These are phyloP conservation scores for Trametes villosa DNA, from an alignment of 768 basidiomycete species.

Conservation along the genomic window DNA sequence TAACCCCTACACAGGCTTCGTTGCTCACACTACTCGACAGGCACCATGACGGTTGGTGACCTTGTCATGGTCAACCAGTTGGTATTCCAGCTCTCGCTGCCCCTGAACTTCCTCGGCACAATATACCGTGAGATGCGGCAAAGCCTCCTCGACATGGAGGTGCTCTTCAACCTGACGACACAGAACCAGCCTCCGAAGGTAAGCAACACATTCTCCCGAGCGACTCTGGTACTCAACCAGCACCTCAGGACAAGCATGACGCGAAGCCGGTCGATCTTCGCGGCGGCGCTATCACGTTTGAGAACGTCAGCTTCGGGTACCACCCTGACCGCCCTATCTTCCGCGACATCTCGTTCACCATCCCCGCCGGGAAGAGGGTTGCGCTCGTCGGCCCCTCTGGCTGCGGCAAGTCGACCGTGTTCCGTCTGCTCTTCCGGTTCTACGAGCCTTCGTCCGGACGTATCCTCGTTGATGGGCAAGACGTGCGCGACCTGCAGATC, in stretches of 20 bases:
- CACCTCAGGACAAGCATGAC: constrained; percentile 61
- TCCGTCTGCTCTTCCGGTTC: constrained; percentile 89
- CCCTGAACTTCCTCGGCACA: constrained; percentile 95
- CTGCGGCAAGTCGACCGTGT: constrained; percentile 96
- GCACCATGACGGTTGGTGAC: constrained; percentile 97
- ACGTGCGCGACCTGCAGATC: constrained; percentile 73
- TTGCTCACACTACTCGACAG: constrained; percentile 42
- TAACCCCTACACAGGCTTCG: too few species aligned
- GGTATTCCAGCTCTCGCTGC: constrained; percentile 95
- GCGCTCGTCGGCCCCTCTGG: constrained; percentile 98
- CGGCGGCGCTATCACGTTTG: constrained; percentile 90
- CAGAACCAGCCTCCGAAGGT: constrained; percentile 77
- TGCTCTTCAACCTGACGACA: constrained; percentile 86
- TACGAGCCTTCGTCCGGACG: constrained; percentile 82
- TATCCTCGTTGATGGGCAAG: constrained; percentile 90
- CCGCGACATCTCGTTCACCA: constrained; percentile 80
- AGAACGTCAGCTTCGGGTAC: constrained; percentile 91
- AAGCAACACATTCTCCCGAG: constrained; percentile 18
- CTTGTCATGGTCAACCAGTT: constrained; percentile 99
- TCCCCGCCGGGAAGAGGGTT: constrained; percentile 95
- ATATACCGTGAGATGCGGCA: constrained; percentile 98
- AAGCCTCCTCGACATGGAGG: constrained; percentile 96
- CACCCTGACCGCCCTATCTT: constrained; percentile 94
- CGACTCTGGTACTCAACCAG: not conserved
- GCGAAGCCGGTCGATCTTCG: constrained; percentile 70